Evolutionary conservation across 768 basidiomycete genomes (phyloP), one percentile per base, ranked within the genome.

Genomic region (Mycena vulgaris): DNA sequence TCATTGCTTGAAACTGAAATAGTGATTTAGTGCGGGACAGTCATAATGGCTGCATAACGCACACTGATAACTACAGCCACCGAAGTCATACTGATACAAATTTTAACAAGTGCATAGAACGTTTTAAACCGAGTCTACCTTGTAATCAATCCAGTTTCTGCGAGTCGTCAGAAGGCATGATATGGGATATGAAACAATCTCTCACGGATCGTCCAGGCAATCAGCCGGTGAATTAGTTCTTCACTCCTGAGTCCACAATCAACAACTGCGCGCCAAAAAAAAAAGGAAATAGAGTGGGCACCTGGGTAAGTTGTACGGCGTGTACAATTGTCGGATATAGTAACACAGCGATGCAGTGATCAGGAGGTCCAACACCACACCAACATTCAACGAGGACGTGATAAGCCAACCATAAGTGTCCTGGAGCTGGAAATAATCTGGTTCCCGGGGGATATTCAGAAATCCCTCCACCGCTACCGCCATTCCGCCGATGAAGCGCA

Each of bases 291-390:
- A 68, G 8, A 39, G 76, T 78, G 5, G 28, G 74, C 37, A 63
- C 72, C 49, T 53, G 75, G 68, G 28, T 53, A 40, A 75, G 65
- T 61, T 79, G 39, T 72, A 68, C 27, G 67, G 62, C 4, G 62
- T 62, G 30, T 69, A 72, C 27, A 72, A 70, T 28, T 63, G 63
- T 2, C 70, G 28, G 13, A 83, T 68, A 63, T 80, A 81, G 47
- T 78, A 81, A 47, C 81, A 70, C 75, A 84, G 75, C 25, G 78
- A 75, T 0, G 70, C 71, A 0, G 80, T 78, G 63, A 83, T 79
- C 10, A 77, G 68, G 30, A 82, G 65, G 52, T 84, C 83, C 16
- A 81, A 64, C 1, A 70, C 72, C 2, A 75, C 78, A 13, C 81
- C 78, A 14, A 76, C 69, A 17, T 71, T 72, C 42, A 82, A 76